Base-by-base conservation (phyloP, 441 rosid genomes). In the Erodium moschatum region DNA sequence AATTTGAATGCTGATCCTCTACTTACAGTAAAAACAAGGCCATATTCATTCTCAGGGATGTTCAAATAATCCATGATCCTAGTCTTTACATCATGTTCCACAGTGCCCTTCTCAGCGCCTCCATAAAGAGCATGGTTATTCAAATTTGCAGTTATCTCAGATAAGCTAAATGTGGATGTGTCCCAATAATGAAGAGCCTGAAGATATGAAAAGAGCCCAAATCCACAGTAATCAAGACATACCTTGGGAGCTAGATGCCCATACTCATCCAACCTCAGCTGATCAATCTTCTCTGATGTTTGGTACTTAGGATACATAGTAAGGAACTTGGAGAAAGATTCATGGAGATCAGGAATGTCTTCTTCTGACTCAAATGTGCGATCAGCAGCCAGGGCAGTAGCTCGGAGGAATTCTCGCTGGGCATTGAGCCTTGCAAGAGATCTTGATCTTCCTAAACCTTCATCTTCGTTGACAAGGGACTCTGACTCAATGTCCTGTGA, bases 221-320 rank as follows among this genome's bases (percentile, higher is more conserved):
- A 91, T 46, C 98, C 98, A 77, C 97, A 91, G 74, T 89, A 91
- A 79, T 93, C 98, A 75, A 93, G 98, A 81, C 98, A 93, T 84
- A 93, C 97, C 97, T 93, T 93, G 5, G 91, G 87, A 18, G 85
- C 80, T 69, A 94, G 79, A 75, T 91, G 97, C 13, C 83, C 81
- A 73, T 93, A 93, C 74, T 93, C 98, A 65, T 83, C 81, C 29
- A 79, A 77, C 81, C 98, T 88, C 40, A 93, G 78, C 79, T 88
- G 82, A 75, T 93, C 97, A 70, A 91, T 81, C 76, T 86, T 91
- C 73, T 84, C 89, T 1, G 97, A 88, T 60, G 95, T 84, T 76
- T 81, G 79, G 70, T 87, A 93, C 77, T 89, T 83, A 0, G 98
- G 98, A 68, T 91, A 93, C 98, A 93, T 91, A 13, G 69, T 73